These are phyloP conservation scores for Zopfia rhizophila DNA, from an alignment of 2,329 filamentous ascomycete genomes.

Conservation along the genomic window DNA sequence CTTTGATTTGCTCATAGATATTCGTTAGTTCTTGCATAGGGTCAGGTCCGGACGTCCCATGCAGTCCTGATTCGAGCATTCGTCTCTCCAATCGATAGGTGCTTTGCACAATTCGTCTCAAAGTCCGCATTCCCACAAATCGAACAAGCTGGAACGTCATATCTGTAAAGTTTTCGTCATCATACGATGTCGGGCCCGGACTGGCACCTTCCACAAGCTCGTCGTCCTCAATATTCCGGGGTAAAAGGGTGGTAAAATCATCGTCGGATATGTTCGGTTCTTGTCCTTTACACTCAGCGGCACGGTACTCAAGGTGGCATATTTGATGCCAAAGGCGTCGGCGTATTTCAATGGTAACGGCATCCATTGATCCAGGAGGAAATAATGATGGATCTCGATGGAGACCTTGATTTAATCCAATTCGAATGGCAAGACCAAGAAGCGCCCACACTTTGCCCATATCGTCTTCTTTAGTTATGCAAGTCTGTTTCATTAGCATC, in stretches of 20 bases:
- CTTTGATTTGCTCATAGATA: conserved; percentile 49
- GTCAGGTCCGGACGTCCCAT: conserved; percentile 45
- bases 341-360: conserved; percentile 49
- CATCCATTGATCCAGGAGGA: conserved; percentile 48
- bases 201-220: conserved; percentile 50
- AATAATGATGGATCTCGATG: conserved; percentile 52
- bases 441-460: conserved; percentile 53
- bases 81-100: conserved; percentile 50
- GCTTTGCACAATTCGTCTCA: conserved; percentile 49
- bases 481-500: conserved; percentile 29
- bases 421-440: conserved; percentile 48
- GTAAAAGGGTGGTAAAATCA: conserved; percentile 50
- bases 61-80: conserved; percentile 46
- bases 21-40: conserved; percentile 44
- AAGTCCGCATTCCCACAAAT: conserved; percentile 44
- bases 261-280: conserved; percentile 51
- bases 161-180: conserved; percentile 45
- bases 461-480: conserved; percentile 50
- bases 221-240: conserved; percentile 52
- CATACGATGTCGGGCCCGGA: conserved; percentile 40
- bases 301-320: conserved; percentile 50
- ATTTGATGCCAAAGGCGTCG: conserved; percentile 52
- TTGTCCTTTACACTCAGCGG: conserved; percentile 52
- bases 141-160: conserved; percentile 50
- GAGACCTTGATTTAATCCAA: conserved; percentile 50